These are phyloP conservation scores for Nitzschia sp. DNA, from an alignment of 108 stramenopile genomes.

Conservation along the genomic window DNA sequence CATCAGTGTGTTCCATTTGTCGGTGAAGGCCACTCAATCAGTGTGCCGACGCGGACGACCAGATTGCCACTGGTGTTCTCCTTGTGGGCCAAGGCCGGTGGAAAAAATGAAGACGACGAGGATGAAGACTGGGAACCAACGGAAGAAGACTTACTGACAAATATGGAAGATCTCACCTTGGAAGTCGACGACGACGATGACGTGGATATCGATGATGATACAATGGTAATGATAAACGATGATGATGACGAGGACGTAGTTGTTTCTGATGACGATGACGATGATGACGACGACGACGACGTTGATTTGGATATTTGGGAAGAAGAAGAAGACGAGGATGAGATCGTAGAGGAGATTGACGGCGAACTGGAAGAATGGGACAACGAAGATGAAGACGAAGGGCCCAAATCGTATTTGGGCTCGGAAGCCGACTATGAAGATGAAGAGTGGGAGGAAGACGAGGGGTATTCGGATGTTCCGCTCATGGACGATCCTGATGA, in stretches of 20 bases:
- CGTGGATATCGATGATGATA: slow-evolving; percentile 8
- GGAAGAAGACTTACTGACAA: slow-evolving; percentile 12
- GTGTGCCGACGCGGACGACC: background rate
- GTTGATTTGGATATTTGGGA: slow-evolving; percentile 10
- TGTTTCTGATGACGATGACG: slow-evolving; percentile 7
- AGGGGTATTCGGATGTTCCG: slow-evolving; percentile 16
- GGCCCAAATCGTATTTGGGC: slow-evolving; percentile 5
- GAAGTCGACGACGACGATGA: slow-evolving; percentile 26
- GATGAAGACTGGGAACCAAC: slow-evolving; percentile 28
- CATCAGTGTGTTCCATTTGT: background rate
- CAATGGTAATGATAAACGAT: slow-evolving; percentile 15
- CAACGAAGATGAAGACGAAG: slow-evolving; percentile 18
- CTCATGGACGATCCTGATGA: slow-evolving; percentile 47
- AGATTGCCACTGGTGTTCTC: background rate
- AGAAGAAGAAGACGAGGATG: slow-evolving; percentile 33
- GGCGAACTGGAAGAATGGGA: slow-evolving; percentile 9
- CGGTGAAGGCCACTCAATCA: background rate
- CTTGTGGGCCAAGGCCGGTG: background rate
- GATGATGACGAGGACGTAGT: slow-evolving; percentile 24
- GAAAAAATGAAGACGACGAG: slow-evolving; percentile 14
- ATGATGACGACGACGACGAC: slow-evolving; percentile 29
- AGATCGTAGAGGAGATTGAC: slow-evolving; percentile 10
- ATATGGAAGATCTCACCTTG: slow-evolving; percentile 20
- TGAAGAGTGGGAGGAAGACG: slow-evolving; percentile 30
- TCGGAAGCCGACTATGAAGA: slow-evolving; percentile 7